Conservation (phyloP, 2,329 filamentous ascomycete genomes). For the Ceratocystis papillata region DNA sequence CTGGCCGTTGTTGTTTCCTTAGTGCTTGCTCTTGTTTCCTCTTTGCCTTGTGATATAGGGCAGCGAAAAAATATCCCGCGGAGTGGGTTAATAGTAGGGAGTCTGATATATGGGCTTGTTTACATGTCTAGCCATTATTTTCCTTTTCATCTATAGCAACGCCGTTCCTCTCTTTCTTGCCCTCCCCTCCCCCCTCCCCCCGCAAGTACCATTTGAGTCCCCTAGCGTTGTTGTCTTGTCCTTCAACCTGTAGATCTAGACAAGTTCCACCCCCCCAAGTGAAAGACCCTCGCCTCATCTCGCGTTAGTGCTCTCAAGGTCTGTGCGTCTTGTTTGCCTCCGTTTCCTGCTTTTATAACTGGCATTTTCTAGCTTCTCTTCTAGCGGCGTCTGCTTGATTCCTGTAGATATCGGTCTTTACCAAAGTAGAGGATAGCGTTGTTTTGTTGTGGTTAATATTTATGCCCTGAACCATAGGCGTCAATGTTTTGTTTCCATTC, state of each 20-base stretch:
- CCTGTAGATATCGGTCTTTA: not conserved
- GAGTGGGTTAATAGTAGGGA: not conserved
- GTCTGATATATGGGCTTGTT: not conserved
- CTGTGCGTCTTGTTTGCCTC: not conserved
- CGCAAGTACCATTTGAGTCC: not conserved
- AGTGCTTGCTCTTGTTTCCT: not conserved
- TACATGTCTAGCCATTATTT: not conserved
- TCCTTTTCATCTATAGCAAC: not conserved
- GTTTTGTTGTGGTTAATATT: not conserved
- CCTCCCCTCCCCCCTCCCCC: not conserved
- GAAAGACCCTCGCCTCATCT: too few species aligned
- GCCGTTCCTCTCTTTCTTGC: not conserved
- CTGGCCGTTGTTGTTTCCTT: conserved; percentile 1
- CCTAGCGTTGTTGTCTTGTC: not conserved
- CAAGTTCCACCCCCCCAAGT: not conserved
- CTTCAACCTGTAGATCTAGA: conserved; percentile 3
- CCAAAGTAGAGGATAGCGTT: too few species aligned
- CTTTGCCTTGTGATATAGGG: conserved; percentile 1
- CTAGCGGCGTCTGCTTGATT: not conserved
- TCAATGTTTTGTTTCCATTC: not conserved
- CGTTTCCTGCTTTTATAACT: too few species aligned
- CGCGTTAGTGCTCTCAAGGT: not conserved
- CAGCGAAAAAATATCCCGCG: conserved; percentile 1
- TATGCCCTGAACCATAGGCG: not conserved
- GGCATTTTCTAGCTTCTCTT: not conserved